These are phyloP conservation scores for Colletotrichum tropicicola DNA, from an alignment of 2,329 filamentous ascomycete genomes.

Conservation along the genomic window DNA sequence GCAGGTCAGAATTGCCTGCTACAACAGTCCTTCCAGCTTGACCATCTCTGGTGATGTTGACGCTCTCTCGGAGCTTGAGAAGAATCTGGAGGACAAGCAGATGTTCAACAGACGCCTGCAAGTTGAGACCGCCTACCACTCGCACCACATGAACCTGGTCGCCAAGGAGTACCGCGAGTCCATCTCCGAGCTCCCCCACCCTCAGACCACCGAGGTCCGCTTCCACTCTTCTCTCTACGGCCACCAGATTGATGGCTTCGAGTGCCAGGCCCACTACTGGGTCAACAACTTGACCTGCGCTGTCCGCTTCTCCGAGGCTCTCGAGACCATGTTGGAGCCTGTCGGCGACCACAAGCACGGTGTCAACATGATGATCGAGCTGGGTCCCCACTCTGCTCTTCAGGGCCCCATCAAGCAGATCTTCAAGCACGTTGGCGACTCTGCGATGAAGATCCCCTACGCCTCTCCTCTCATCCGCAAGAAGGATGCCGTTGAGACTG, in stretches of 20 bases:
- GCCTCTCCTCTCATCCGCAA: constrained; percentile 59
- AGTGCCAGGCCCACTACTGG: constrained; percentile 49
- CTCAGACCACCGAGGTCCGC: constrained; percentile 43
- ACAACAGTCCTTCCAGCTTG: constrained; percentile 61
- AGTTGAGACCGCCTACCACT: constrained; percentile 63
- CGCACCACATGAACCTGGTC: constrained; percentile 60
- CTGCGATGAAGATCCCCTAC: constrained; percentile 51
- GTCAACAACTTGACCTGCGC: constrained; percentile 52
- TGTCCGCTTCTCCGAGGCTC: constrained; percentile 53
- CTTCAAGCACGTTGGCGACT: constrained; percentile 52
- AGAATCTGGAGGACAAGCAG: constrained; percentile 41
- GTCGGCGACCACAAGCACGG: constrained; percentile 44
- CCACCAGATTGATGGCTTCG: constrained; percentile 45
- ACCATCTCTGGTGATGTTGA: constrained; percentile 51
- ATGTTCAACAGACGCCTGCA: constrained; percentile 59
- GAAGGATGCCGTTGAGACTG: constrained; percentile 55
- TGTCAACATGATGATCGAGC: constrained; percentile 56
- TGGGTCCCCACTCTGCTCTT: constrained; percentile 59
- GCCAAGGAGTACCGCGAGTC: constrained; percentile 44
- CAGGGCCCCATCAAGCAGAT: constrained; percentile 61
- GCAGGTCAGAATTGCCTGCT: constrained; percentile 47
- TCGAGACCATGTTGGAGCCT: constrained; percentile 45
- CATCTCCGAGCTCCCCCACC: constrained; percentile 49
- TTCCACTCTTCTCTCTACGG: constrained; percentile 59
- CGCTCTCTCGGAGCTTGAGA: constrained; percentile 39